Evolutionary conservation across 805 yeast genomes (phyloP), one percentile per base, ranked within the genome.

Genomic region (Kodamaea jinghongensis): DNA sequence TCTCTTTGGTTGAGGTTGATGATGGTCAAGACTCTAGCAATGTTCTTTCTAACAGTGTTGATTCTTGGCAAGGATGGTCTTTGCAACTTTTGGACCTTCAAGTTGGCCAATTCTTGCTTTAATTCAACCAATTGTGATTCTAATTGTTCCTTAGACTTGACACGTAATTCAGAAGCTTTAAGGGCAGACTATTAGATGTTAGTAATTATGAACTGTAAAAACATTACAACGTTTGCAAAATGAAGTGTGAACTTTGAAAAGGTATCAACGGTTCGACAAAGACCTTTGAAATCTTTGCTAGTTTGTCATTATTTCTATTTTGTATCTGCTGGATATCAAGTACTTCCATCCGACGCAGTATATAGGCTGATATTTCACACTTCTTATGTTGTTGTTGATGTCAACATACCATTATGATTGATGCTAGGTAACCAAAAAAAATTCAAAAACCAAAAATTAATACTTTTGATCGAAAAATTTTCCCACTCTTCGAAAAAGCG

Each of bases 1-100:
- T 84, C 89, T 79, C 99, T 89, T 78, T 89, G 96, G 79, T 85
- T 87, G 65, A 83, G 81, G 90, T 86, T 90, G 79, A 91, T 88
- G 77, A 91, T 78, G 58, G 99, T 93, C 75, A 93, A 85, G 63
- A 90, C 95, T 72, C 90, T 89, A 65, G 99, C 99, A 73, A 93
- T 91, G 79, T 88, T 81, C 83, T 91, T 93, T 83, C 97, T 88
- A 67, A 89, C 96, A 57, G 91, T 84, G 81, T 85, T 83, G 77
- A 93, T 90, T 79, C 85, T 87, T 82, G 96, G 96, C 66, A 89
- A 78, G 66, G 95, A 83, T 67, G 95, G 89, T 69, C 81, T 85
- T 65, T 88, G 81, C 72, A 87, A 79, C 72, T 89, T 86, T 81
- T 91, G 96, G 69, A 88, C 97, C 77, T 89, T 89, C 74, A 93